Conservation (phyloP, 805 yeast genomes). For the Hanseniaspora pseudoguilliermondii region DNA sequence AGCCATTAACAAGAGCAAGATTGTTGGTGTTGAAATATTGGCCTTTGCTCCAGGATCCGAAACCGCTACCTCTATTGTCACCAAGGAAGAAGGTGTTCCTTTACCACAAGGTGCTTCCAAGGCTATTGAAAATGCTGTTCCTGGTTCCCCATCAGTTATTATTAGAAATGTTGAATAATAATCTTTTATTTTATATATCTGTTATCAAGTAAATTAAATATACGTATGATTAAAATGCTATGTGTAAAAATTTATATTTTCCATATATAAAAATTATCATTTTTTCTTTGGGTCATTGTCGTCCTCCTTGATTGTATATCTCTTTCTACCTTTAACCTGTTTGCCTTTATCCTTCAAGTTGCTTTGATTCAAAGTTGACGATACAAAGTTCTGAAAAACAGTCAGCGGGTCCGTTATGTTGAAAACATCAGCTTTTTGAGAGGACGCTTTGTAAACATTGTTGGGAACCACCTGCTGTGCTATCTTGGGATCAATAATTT, state of each 20-base stretch:
- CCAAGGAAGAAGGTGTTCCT: constrained; percentile 53
- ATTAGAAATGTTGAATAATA: constrained; percentile 44
- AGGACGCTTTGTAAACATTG: background rate
- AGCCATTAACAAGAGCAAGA: constrained; percentile 46
- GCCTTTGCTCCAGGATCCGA: constrained; percentile 50
- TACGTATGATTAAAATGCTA: background rate
- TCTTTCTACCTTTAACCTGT: constrained; percentile 2
- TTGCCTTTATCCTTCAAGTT: background rate
- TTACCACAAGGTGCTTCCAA: constrained; percentile 45
- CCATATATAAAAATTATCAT: background rate
- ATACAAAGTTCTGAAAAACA: background rate
- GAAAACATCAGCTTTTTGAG: background rate
- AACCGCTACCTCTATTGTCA: constrained; percentile 49
- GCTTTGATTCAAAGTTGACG: background rate
- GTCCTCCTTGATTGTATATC: background rate
- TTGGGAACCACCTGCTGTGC: background rate
- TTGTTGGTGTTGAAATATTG: constrained; percentile 48
- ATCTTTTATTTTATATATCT: too few relatives aligned
- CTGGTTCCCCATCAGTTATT: constrained; percentile 84
- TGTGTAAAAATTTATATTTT: background rate
- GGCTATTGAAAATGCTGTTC: constrained; percentile 70
- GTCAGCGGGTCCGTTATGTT: background rate
- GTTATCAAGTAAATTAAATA: constrained; percentile 1
- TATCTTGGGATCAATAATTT: background rate
- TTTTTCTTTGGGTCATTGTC: background rate